These are phyloP conservation scores for Clonostachys chloroleuca DNA, from an alignment of 2,329 filamentous ascomycete species.

Conservation along the genomic window DNA sequence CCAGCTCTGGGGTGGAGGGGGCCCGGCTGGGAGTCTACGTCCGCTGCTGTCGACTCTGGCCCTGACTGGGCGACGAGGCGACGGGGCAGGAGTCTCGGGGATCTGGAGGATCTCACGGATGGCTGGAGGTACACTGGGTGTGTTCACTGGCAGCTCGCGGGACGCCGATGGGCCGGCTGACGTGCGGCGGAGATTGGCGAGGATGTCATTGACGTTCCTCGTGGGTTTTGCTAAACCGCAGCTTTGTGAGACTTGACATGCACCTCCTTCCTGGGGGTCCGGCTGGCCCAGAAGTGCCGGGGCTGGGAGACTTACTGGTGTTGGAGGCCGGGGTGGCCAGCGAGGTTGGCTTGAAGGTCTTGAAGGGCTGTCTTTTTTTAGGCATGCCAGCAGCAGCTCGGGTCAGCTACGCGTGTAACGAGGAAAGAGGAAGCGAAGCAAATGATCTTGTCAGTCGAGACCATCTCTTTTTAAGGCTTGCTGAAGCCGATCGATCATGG, in stretches of 20 bases:
- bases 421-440: no score
- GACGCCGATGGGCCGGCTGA: slow-evolving; percentile 20
- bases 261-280: background rate
- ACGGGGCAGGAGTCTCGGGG: slow-evolving; percentile 49
- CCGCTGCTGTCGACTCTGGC: slow-evolving; percentile 38
- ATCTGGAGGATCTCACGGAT: slow-evolving; percentile 56
- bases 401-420: no score
- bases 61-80: slow-evolving; percentile 38
- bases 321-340: slow-evolving; percentile 17
- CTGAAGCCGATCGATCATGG: no score
- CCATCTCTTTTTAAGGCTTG: no score
- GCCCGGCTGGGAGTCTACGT: slow-evolving; percentile 50
- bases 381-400: slow-evolving; percentile 41
- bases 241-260: background rate
- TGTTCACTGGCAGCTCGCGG: slow-evolving; percentile 18
- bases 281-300: no score
- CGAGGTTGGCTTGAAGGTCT: slow-evolving; percentile 51
- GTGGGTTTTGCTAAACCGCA: slow-evolving; percentile 5
- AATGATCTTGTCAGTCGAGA: no score
- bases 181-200: slow-evolving; percentile 50
- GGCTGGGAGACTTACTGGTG: background rate
- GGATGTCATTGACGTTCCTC: slow-evolving; percentile 53
- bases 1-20: slow-evolving; percentile 57
- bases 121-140: slow-evolving; percentile 53
- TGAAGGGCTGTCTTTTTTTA: slow-evolving; percentile 56